phyloP scores from a whole-genome alignment of 257 asterid species.

The Solanum microdontum region DNA sequence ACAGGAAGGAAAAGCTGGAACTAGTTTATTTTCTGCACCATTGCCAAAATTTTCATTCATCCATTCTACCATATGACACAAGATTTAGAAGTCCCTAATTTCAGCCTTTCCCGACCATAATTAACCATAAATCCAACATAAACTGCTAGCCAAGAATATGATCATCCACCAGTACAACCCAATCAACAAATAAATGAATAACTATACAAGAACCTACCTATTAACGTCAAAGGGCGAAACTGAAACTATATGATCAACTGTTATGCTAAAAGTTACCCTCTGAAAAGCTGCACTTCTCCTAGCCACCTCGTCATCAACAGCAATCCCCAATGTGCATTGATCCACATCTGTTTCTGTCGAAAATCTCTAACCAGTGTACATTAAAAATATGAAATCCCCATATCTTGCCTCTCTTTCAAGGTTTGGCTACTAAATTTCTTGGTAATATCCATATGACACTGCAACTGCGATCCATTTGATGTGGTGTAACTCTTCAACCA shows the following conservation, averaged over 20 bases:
- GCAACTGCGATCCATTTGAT: background rate
- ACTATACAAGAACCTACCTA: background rate
- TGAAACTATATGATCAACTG: background rate
- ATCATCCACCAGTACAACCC: background rate
- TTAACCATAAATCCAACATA: background rate
- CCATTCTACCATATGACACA: background rate
- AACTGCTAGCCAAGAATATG: background rate
- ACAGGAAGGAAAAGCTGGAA: background rate
- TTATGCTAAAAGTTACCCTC: background rate
- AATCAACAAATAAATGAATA: slow-evolving; percentile 3
- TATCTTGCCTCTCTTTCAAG: background rate
- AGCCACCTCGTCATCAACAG: background rate
- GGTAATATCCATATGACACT: background rate
- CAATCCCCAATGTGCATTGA: background rate
- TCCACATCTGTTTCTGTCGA: background rate
- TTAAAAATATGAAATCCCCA: background rate
- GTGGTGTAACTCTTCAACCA: background rate
- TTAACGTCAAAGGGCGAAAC: background rate
- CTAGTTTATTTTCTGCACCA: background rate
- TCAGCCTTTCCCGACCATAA: background rate
- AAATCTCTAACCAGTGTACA: background rate
- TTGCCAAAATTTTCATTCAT: background rate
- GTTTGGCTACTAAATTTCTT: background rate
- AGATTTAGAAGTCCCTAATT: background rate
- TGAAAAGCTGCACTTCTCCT: background rate